These are phyloP conservation scores for Citrus sp. DNA, from an alignment of 345 rosid species.

Conservation along the genomic window DNA sequence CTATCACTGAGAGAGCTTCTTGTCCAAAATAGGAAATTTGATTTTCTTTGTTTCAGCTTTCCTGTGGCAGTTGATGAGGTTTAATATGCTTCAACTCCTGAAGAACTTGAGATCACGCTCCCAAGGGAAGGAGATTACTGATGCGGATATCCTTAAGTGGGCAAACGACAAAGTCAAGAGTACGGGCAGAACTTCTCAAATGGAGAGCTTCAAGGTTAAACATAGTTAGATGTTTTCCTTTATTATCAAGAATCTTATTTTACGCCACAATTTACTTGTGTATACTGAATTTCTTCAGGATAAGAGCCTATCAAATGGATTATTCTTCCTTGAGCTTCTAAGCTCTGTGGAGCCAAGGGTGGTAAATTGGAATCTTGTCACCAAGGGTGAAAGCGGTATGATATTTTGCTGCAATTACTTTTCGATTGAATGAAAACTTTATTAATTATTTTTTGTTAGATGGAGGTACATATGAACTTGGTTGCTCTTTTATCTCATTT, in stretches of 20 bases:
- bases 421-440: background rate
- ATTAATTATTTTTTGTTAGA: background rate
- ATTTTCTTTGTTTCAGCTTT: slow-evolving; percentile 56
- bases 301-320: slow-evolving; percentile 66
- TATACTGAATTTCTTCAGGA: slow-evolving; percentile 44
- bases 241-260: background rate
- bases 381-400: slow-evolving; percentile 91
- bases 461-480: background rate
- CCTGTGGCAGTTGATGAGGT: slow-evolving; percentile 92
- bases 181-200: slow-evolving; percentile 55
- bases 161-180: slow-evolving; percentile 64
- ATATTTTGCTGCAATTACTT: background rate
- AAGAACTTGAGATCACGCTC: slow-evolving; percentile 75
- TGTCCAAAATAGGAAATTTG: background rate
- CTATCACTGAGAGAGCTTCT: background rate
- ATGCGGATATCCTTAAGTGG: slow-evolving; percentile 78
- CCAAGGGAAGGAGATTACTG: slow-evolving; percentile 75
- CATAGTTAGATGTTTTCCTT: slow-evolving; percentile 1
- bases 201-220: slow-evolving; percentile 77
- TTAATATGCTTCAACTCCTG: slow-evolving; percentile 83
- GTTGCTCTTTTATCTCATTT: background rate
- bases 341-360: slow-evolving; percentile 93
- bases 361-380: slow-evolving; percentile 93
- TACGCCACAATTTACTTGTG: background rate
- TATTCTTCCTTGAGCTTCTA: slow-evolving; percentile 88